Conservation (phyloP, 768 basidiomycete species). For the Tulasnella sp. region DNA sequence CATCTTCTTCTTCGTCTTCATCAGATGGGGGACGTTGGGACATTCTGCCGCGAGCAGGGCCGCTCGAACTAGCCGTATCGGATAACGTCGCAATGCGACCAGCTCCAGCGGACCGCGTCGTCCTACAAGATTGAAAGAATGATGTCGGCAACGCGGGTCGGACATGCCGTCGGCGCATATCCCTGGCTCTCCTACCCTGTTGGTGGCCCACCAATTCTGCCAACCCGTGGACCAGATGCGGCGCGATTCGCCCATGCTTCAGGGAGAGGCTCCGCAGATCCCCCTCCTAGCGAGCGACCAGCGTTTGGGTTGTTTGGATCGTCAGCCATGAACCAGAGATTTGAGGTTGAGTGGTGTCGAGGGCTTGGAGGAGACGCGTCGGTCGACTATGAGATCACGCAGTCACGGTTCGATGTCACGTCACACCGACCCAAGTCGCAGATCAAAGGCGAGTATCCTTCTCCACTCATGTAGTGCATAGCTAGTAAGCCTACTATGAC, state of each 20-base stretch:
- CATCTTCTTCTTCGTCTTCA: constrained; percentile 43
- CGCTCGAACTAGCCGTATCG: constrained; percentile 34
- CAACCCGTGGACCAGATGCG: constrained; percentile 24
- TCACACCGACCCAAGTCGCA: neutral
- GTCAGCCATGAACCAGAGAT: constrained; percentile 19
- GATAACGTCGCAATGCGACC: constrained; percentile 40
- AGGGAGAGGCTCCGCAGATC: constrained; percentile 48
- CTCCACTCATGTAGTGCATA: neutral
- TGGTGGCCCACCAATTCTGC: constrained; percentile 28
- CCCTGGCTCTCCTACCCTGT: neutral
- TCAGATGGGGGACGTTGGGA: constrained; percentile 50
- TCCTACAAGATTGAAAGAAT: neutral
- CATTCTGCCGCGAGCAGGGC: constrained; percentile 32
- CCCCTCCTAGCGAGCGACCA: constrained; percentile 51
- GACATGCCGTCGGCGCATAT: neutral
- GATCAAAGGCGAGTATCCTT: neutral
- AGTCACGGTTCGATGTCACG: neutral
- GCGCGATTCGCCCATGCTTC: constrained; percentile 30
- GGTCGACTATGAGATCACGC: neutral
- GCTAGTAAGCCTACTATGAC: neutral
- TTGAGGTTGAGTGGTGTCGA: neutral
- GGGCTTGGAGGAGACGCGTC: neutral
- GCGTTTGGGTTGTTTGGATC: constrained; percentile 33
- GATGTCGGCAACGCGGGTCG: neutral
- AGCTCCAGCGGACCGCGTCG: constrained; percentile 6